Conservation (phyloP, 345 rosid species). For the Eutrema japonicum region DNA sequence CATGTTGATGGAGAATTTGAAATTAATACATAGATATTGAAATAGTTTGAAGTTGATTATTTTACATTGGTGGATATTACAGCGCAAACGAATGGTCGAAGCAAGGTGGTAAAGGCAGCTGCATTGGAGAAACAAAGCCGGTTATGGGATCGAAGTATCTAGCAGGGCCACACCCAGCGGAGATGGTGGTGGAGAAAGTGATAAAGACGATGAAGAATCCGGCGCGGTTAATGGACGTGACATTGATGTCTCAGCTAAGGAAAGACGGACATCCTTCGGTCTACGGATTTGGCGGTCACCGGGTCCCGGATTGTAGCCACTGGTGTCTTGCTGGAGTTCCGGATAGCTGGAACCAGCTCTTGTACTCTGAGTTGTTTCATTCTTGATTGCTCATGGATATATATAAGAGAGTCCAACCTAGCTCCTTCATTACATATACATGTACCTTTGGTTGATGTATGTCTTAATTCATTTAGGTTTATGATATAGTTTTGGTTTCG, state of each 20-base stretch:
- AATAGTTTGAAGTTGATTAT: background rate
- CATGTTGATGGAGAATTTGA: no score
- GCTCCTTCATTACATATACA: no score
- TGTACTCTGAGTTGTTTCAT: constrained; percentile 38
- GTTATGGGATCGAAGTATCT: constrained; percentile 41
- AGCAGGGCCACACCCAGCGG: constrained; percentile 57
- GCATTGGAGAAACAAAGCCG: constrained; percentile 55
- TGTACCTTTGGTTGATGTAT: no score
- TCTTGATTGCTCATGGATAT: constrained; percentile 6
- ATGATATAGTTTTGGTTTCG: no score
- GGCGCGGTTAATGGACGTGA: constrained; percentile 39
- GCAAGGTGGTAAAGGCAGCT: constrained; percentile 41
- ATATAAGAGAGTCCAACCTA: background rate
- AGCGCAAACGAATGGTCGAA: constrained; percentile 70
- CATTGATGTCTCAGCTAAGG: constrained; percentile 47
- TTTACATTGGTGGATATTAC: background rate
- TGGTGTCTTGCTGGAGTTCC: constrained; percentile 53
- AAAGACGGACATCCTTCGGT: constrained; percentile 49
- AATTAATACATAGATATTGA: no score
- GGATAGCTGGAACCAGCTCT: constrained; percentile 46
- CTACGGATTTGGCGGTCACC: constrained; percentile 42
- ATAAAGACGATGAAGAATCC: constrained; percentile 38
- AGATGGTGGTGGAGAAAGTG: constrained; percentile 42
- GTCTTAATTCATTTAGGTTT: no score
- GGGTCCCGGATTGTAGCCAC: constrained; percentile 42